Conservation (phyloP, 208 protist species). For the Strigomonas galati region DNA sequence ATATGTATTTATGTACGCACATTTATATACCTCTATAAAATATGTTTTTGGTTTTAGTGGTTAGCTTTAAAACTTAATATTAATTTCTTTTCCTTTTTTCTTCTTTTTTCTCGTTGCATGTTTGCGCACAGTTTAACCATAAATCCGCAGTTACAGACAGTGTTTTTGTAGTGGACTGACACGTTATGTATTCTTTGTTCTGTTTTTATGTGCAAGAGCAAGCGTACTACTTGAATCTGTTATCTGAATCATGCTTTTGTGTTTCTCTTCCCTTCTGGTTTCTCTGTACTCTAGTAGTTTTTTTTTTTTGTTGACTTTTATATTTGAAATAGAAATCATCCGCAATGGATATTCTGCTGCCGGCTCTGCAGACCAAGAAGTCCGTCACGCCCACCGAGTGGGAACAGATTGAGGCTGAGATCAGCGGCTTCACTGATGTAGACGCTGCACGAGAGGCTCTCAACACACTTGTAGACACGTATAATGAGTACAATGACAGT, state of each 20-base stretch:
- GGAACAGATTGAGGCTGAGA: conserved; percentile 1
- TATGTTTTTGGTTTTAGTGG: background rate
- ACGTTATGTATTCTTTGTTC: too few species aligned
- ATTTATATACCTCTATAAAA: background rate
- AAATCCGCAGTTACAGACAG: too few species aligned
- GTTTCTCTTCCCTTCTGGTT: too few species aligned
- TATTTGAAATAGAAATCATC: background rate
- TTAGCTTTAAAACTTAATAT: too few species aligned
- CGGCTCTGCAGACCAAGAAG: conserved; percentile 11
- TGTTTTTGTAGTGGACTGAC: too few species aligned
- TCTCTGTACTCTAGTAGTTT: background rate
- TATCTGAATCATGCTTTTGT: too few species aligned
- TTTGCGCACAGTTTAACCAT: too few species aligned
- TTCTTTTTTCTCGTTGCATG: conserved; percentile 6
- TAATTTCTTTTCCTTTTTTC: conserved; percentile 2
- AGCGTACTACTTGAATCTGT: too few species aligned
- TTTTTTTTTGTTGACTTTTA: conserved; percentile 3
- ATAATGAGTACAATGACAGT: conserved; percentile 16
- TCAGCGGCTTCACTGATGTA: conserved; percentile 11
- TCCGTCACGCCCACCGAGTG: background rate
- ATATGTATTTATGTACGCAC: background rate
- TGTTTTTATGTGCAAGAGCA: too few species aligned
- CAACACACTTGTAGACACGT: conserved; percentile 44
- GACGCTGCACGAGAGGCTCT: conserved; percentile 26
- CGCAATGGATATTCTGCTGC: conserved; percentile 15